phyloP scores from a whole-genome alignment of 208 protist genomes.

The Angomonas ambiguus region DNA sequence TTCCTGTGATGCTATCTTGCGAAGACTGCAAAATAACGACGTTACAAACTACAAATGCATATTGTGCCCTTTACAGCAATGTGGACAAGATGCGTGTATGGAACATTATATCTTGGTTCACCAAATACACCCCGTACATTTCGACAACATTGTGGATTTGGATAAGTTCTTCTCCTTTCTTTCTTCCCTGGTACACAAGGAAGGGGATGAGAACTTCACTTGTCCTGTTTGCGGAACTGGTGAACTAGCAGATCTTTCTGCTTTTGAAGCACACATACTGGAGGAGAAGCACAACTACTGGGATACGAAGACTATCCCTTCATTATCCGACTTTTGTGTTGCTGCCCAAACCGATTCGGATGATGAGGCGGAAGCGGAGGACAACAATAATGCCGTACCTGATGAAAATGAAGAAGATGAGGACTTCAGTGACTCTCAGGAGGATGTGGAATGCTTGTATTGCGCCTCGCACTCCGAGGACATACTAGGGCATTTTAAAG shows the following conservation, averaged over 20 bases:
- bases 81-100: constrained; percentile 47
- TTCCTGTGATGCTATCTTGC: constrained; percentile 53
- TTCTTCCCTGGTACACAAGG: constrained; percentile 10
- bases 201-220: constrained; percentile 5
- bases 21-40: constrained; percentile 30
- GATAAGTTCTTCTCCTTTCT: constrained; percentile 37
- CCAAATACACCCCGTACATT: constrained; percentile 35
- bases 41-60: constrained; percentile 38
- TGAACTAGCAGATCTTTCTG: constrained; percentile 1
- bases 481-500: constrained; percentile 49
- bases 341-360: not conserved
- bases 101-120: constrained; percentile 51
- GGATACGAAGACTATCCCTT: constrained; percentile 43
- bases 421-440: constrained; percentile 51
- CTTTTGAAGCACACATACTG: constrained; percentile 20
- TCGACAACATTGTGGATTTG: constrained; percentile 54
- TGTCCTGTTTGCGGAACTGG: constrained; percentile 56
- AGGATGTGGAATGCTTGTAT: constrained; percentile 54
- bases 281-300: constrained; percentile 30
- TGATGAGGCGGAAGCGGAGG: constrained; percentile 20
- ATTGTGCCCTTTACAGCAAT: constrained; percentile 34
- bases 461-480: constrained; percentile 39
- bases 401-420: constrained; percentile 41
- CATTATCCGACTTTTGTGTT: constrained; percentile 40
- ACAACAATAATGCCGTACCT: constrained; percentile 17